Evolutionary conservation across 75 land plant species (phyloP).

Genomic region (Pinus taeda): DNA sequence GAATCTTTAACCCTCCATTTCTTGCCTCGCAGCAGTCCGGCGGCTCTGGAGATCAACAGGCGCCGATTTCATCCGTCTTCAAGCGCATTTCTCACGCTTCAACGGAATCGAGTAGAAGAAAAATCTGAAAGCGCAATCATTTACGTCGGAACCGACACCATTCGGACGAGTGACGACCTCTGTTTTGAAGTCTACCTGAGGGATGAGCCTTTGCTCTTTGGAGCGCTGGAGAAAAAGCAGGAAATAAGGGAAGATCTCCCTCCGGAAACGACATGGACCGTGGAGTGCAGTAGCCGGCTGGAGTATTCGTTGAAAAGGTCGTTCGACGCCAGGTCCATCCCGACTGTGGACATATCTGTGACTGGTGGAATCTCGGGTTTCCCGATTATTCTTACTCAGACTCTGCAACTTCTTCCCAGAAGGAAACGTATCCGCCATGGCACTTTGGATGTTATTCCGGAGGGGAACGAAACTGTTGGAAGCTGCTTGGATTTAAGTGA

Average conservation of each 20-base stretch:
- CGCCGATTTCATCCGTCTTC: slow-evolving; percentile 65
- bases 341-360: too few species aligned
- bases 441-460: too few species aligned
- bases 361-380: too few species aligned
- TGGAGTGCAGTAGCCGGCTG: slow-evolving; percentile 49
- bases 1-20: slow-evolving; percentile 45
- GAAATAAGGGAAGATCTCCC: slow-evolving; percentile 4
- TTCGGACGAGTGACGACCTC: slow-evolving; percentile 43
- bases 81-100: slow-evolving; percentile 40
- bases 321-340: slow-evolving; percentile 27
- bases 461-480: too few species aligned
- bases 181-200: slow-evolving; percentile 62
- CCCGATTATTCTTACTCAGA: too few species aligned
- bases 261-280: slow-evolving; percentile 34
- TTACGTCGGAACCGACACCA: slow-evolving; percentile 69
- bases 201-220: slow-evolving; percentile 51
- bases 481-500: too few species aligned
- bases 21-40: slow-evolving; percentile 48
- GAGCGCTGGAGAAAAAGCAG: slow-evolving; percentile 52
- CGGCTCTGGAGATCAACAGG: slow-evolving; percentile 77
- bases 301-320: slow-evolving; percentile 12
- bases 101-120: slow-evolving; percentile 63
- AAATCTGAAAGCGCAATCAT: slow-evolving; percentile 53
- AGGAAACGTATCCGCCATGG: too few species aligned
- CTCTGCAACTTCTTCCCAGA: too few species aligned